Base-by-base conservation (phyloP, 2,329 filamentous ascomycete species). In the Paecilomyces sp. region DNA sequence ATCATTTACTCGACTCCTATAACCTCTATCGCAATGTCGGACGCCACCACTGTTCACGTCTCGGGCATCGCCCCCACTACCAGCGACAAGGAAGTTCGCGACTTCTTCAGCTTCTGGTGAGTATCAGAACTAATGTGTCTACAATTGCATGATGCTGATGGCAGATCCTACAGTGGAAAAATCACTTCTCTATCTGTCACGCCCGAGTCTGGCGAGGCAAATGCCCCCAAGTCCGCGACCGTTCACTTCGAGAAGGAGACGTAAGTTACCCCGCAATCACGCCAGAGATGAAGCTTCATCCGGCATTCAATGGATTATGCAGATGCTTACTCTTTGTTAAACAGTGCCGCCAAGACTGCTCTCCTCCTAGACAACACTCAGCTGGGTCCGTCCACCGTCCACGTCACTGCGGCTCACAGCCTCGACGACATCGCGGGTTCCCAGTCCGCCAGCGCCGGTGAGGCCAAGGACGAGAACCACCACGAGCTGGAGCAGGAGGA, bases 231-330 rank as follows among this genome's bases (percentile, higher is more conserved):
- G 79, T 87, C 87, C 56, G 94, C 94, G 60, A 90, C 88, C n/a
- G 92, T 99, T 64, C 92, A 87, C 57, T 99, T 99, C 72, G 94
- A 97, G 79, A 97, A 97, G 81, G 88, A 93, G 75, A 95, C 93
- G 78, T 80, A 72, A 73, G 78, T 67, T 65, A 67, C 67, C 67
- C 70, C 66, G 65, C 68, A 67, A 47, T 61, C 15, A 60, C 34
- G 58, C 59, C 31, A 28, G 24, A 18, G 31, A 33, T 13, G 25
- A 54, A 5, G 22, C 33, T 28, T 9, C 18, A 22, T 22, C 28
- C 2, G 15, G 50, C 3, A 22, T 30, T 5, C 31, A 12, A 28
- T 25, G 2, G 18, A 30, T 56, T 12, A 33, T 56, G 30, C 34
- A 31, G 12, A 55, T 55, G 4, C 59, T 57, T 12, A 52, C 18